Conservation (phyloP, 768 basidiomycete species). For the Tylopilus vinaceipallidus region DNA sequence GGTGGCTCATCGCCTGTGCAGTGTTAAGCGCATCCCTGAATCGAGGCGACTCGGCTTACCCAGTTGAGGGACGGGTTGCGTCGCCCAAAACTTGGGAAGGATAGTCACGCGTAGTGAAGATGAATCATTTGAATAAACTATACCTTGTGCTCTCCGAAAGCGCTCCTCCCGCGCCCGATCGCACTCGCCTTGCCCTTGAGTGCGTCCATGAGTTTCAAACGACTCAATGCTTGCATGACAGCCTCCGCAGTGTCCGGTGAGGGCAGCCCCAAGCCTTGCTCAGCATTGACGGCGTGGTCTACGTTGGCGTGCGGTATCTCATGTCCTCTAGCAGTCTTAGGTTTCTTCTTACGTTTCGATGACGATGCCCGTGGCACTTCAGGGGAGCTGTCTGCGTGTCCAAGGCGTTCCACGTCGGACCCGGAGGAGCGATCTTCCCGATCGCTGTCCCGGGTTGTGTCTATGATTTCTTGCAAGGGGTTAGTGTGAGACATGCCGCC, state of each 20-base stretch:
- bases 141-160: constrained; percentile 88
- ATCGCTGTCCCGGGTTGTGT: constrained; percentile 36
- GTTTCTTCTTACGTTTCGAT: constrained; percentile 76
- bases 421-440: constrained; percentile 32
- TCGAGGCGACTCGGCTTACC: constrained; percentile 40
- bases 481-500: constrained; percentile 38
- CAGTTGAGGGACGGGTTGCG: constrained; percentile 93
- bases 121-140: constrained; percentile 15
- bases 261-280: constrained; percentile 42
- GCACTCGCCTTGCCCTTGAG: constrained; percentile 77
- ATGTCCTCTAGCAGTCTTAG: constrained; percentile 54
- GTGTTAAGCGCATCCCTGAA: background rate
- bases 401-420: constrained; percentile 30
- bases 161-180: constrained; percentile 74
- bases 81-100: constrained; percentile 82
- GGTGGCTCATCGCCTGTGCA: constrained; percentile 59
- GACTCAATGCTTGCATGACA: constrained; percentile 66
- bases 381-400: constrained; percentile 9
- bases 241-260: constrained; percentile 62
- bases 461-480: constrained; percentile 41
- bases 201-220: constrained; percentile 82
- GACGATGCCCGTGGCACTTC: constrained; percentile 34
- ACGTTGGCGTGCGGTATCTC: constrained; percentile 63
- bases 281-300: constrained; percentile 60
- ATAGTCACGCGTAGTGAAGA: constrained; percentile 9